Evolutionary conservation across 495 filamentous ascomycete genomes (phyloP), one percentile per base, ranked within the genome.

Genomic region (Aspergillus ellipticus): DNA sequence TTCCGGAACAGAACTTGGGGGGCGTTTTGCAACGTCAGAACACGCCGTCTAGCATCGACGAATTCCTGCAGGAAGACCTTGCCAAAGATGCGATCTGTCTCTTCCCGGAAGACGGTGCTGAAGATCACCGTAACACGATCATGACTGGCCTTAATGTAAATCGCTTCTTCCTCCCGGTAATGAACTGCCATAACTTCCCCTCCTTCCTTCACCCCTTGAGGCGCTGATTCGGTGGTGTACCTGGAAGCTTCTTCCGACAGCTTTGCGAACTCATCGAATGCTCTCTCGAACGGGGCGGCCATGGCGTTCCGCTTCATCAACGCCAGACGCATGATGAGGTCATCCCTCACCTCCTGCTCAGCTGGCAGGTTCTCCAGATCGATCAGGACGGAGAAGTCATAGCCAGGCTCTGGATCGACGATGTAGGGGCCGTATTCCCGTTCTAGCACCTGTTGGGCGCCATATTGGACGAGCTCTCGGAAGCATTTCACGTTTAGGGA

Each of bases 101-200:
- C 94, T 69, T 98, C 95, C 35, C 93, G 74, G 80, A 98, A 98
- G 49, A 97, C 85, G 31, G 94, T 98, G 73, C 91, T 96, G 83
- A 98, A 98, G 66, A 98, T 97, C 64, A 98, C 92, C 0, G 94
- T 98, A 37, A 98, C 95, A 51, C 94, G 86, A 67, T 98, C 94
- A 69, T 92, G 88, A 70, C 88, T 95, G 29, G 94, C 93, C 73
- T 97, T 96, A 78, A 98, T 90, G 72, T 96, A 98, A 67, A 98
- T 97, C n/a, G 94, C 94, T 68, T 98, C 94, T 76, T 97, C 94
- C 60, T 98, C 95, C 16, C 94, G 86, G 75, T 98, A 97, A 63
- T 97, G 92, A 56, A 98, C 94, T 2, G 92, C 87, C 87, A 94
- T 96, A 21, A 97, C 88, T 60, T 95, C 87, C 37, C 92, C 92